Percentiles rank a stretch among this genome's conserved stretches.
These are phyloP conservation scores for Komagataella populi DNA, from an alignment of 805 yeast species.

Conservation along the genomic window DNA sequence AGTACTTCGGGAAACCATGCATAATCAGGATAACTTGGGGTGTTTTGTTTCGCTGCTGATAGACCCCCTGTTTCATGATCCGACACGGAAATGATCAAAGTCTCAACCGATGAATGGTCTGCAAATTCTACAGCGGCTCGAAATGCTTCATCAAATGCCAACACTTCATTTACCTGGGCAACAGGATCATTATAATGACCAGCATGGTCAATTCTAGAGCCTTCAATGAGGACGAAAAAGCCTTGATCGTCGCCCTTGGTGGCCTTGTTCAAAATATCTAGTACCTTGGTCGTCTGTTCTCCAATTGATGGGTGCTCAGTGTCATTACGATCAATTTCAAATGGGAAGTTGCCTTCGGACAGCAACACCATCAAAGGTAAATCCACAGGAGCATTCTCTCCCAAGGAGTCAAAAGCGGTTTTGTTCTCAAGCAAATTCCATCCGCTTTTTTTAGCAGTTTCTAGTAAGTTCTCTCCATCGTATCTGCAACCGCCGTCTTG, in stretches of 20 bases:
- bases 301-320: conserved; percentile 58
- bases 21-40: conserved; percentile 66
- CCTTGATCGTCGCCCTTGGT: conserved; percentile 67
- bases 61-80: conserved; percentile 97
- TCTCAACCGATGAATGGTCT: conserved; percentile 55
- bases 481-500: conserved; percentile 50
- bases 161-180: conserved; percentile 83
- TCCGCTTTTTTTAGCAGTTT: conserved; percentile 45
- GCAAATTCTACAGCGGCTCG: conserved; percentile 61
- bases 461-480: conserved; percentile 57
- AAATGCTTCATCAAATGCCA: conserved; percentile 79
- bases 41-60: conserved; percentile 71
- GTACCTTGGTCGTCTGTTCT: conserved; percentile 66
- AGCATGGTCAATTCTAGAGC: conserved; percentile 90
- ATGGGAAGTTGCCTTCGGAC: conserved; percentile 72
- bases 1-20: conserved; percentile 78
- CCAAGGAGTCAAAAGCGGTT: conserved; percentile 39
- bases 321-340: conserved; percentile 62
- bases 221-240: conserved; percentile 78
- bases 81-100: conserved; percentile 68
- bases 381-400: conserved; percentile 43
- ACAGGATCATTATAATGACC: conserved; percentile 93
- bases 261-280: conserved; percentile 52
- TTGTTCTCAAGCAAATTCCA: conserved; percentile 54
- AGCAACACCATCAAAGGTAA: conserved; percentile 70